Base-by-base conservation (phyloP, 805 yeast genomes). In the Metschnikowia kofuensis region DNA sequence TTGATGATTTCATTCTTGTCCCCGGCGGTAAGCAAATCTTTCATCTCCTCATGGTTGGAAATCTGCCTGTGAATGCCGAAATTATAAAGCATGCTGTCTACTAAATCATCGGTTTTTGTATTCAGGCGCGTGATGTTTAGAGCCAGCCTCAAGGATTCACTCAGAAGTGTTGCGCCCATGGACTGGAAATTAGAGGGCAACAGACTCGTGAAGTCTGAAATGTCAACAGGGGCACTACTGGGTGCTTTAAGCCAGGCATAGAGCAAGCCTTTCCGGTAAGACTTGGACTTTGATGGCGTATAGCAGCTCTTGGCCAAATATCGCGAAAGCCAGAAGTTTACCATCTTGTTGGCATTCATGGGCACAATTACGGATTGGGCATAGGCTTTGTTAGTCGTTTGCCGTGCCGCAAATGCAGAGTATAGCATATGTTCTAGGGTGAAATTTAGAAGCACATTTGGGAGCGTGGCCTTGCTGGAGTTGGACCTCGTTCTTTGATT, bases 71-170 rank as follows among this genome's bases (percentile, higher is more conserved):
- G 50, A 16, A 41, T 31, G 9, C 51, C 48, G 26, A 53, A 29
- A 1, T 80, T 86, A 61, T 85, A 88, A 13, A 84, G 64, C n/a
- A 84, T 65, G 0, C 85, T 73, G 60, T 85, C 91, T 8, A 83
- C 78, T 47, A 84, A 65, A 60, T 85, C 91, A 60, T 85, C 91
- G 38, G 78, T 77, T 59, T 84, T 84, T 16, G 61, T 63, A 26
- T 49, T 53, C 10, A 21, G 16, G 3, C 28, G 29, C 6, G 36
- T 44, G 26, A 53, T 40, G n/a, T 29, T 41, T 43, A 45, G 41
- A 7, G 39, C 45, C 28, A 16, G 45, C 37, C 42, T 48, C 42
- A 49, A 47, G 6, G 54, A 47, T 11, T 28, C 41, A 9, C 51
- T 49, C 48, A 51, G 45, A 12, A 37, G 42, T 11, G 43, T 32